These are phyloP conservation scores for Claviceps sorghi DNA, from an alignment of 2,329 filamentous ascomycete species.

Conservation along the genomic window DNA sequence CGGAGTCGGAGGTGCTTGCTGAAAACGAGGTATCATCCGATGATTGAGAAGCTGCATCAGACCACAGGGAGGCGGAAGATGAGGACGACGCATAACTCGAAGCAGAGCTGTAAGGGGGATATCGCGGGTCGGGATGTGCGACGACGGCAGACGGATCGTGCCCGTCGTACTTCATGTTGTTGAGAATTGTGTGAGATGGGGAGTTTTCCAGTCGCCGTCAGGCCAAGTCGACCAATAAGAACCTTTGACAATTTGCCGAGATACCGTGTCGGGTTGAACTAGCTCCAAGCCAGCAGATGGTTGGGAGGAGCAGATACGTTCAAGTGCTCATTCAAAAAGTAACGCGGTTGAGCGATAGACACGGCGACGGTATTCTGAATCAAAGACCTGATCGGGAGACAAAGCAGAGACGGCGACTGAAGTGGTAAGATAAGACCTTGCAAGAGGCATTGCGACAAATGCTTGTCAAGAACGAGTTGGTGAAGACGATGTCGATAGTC, in stretches of 20 bases:
- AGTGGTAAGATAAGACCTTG: constrained; percentile 29
- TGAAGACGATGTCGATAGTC: constrained; percentile 14
- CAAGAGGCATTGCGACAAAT: constrained; percentile 43
- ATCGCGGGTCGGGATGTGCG: constrained; percentile 23
- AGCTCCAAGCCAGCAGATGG: constrained; percentile 26
- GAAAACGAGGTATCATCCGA: constrained; percentile 55
- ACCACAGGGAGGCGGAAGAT: constrained; percentile 66
- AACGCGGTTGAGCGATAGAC: constrained; percentile 26
- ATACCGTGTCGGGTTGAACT: constrained; percentile 21
- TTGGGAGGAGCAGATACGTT: constrained; percentile 13
- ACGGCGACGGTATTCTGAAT: constrained; percentile 33
- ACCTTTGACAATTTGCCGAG: constrained; percentile 19
- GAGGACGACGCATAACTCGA: constrained; percentile 63
- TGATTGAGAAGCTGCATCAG: constrained; percentile 52
- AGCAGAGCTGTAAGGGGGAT: constrained; percentile 52
- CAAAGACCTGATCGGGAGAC: constrained; percentile 44
- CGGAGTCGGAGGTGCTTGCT: constrained; percentile 42
- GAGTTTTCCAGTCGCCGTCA: constrained; percentile 41
- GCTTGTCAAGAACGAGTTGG: constrained; percentile 15
- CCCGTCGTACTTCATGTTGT: constrained; percentile 47
- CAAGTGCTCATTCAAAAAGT: constrained; percentile 19
- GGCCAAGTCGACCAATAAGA: constrained; percentile 35
- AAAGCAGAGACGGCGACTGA: constrained; percentile 50
- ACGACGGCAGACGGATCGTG: constrained; percentile 38
- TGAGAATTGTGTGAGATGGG: constrained; percentile 22